Evolutionary conservation across 2,329 filamentous ascomycete genomes (phyloP).

Genomic region (Fusarium sp.): DNA sequence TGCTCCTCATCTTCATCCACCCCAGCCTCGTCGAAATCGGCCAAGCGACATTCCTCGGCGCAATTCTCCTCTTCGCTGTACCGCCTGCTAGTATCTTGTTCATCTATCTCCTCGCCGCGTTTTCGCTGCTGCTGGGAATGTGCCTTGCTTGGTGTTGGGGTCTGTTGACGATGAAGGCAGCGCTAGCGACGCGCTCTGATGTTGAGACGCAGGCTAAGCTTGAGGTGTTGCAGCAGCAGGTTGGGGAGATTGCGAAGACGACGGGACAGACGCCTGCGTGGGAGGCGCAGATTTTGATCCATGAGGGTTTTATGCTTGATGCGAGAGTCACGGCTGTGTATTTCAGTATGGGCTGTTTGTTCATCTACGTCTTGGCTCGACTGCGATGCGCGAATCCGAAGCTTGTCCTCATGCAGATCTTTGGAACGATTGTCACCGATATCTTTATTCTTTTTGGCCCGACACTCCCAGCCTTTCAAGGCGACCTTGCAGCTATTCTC

Average conservation of each 20-base stretch:
- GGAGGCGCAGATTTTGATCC: slow-evolving; percentile 50
- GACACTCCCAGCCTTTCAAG: slow-evolving; percentile 40
- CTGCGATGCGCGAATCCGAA: slow-evolving; percentile 57
- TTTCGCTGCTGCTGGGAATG: slow-evolving; percentile 57
- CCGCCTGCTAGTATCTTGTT: slow-evolving; percentile 57
- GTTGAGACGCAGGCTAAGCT: slow-evolving; percentile 49
- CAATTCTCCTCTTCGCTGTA: slow-evolving; percentile 54
- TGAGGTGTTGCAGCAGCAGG: slow-evolving; percentile 47
- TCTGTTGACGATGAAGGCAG: slow-evolving; percentile 58
- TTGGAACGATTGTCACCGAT: slow-evolving; percentile 57
- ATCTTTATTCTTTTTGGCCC: slow-evolving; percentile 56
- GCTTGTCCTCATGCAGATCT: slow-evolving; percentile 54
- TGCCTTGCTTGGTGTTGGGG: slow-evolving; percentile 61
- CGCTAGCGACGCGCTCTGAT: slow-evolving; percentile 52
- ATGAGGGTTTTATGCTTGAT: slow-evolving; percentile 58
- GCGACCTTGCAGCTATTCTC: slow-evolving; percentile 43
- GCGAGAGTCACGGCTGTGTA: slow-evolving; percentile 53
- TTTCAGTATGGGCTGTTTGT: slow-evolving; percentile 51
- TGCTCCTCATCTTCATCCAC: slow-evolving; percentile 57
- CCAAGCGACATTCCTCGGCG: slow-evolving; percentile 55
- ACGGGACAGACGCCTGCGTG: slow-evolving; percentile 32
- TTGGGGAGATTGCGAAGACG: slow-evolving; percentile 45
- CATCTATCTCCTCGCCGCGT: slow-evolving; percentile 53
- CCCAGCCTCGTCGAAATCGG: slow-evolving; percentile 53
- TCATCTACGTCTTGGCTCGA: slow-evolving; percentile 56